phyloP scores from a whole-genome alignment of 345 rosid genomes.

The Zanthoxylum bungeanum region DNA sequence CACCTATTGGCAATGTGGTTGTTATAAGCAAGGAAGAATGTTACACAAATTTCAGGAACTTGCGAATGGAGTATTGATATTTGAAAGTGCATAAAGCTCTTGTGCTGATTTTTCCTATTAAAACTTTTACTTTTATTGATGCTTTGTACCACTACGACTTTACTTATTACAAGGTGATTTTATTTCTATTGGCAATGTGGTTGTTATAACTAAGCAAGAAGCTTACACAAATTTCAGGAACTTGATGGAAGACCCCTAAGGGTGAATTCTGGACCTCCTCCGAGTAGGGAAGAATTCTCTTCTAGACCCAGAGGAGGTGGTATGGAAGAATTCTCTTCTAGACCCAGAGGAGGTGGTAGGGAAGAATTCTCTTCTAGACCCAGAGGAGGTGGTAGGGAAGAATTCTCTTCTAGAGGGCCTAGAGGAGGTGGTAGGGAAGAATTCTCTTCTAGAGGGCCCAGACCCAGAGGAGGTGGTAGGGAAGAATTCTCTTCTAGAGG shows the following conservation, averaged over 20 bases:
- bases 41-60: slow-evolving; percentile 53
- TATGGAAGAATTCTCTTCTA: slow-evolving; percentile 47
- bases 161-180: background rate
- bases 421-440: slow-evolving; percentile 42
- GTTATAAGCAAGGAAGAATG: slow-evolving; percentile 2
- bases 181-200: background rate
- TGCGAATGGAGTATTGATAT: too few species aligned
- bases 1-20: background rate
- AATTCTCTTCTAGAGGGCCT: slow-evolving; percentile 40
- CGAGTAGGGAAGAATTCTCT: slow-evolving; percentile 50
- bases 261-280: slow-evolving; percentile 86
- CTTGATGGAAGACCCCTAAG: slow-evolving; percentile 84
- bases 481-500: slow-evolving; percentile 47
- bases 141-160: background rate
- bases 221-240: slow-evolving; percentile 47
- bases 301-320: slow-evolving; percentile 36
- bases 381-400: slow-evolving; percentile 40
- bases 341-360: slow-evolving; percentile 39
- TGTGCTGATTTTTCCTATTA: background rate
- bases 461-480: slow-evolving; percentile 35
- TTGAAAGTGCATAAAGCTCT: too few species aligned
- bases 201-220: slow-evolving; percentile 5
- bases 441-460: slow-evolving; percentile 43
- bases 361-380: slow-evolving; percentile 46
- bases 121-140: background rate